phyloP scores from a whole-genome alignment of 176 grass and related monocot genomes.

The Zizania latifolia region DNA sequence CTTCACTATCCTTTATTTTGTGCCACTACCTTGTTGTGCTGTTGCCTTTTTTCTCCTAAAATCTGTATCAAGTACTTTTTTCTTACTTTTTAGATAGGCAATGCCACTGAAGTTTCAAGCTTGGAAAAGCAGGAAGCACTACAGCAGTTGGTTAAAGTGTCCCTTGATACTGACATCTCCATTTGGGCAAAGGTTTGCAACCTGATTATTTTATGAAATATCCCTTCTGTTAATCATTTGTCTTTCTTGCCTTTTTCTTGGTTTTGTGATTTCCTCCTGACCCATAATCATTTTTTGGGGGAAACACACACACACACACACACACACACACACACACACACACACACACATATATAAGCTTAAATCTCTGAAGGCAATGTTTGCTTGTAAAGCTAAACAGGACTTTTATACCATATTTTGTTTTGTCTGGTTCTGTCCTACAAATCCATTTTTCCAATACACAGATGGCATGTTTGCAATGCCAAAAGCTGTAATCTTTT shows the following conservation, averaged over 20 bases:
- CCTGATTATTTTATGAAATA: constrained; percentile 10
- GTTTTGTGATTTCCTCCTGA: not conserved
- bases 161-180: constrained; percentile 55
- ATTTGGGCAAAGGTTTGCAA: constrained; percentile 89
- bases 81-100: constrained; percentile 56
- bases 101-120: constrained; percentile 59
- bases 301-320: too few relatives aligned
- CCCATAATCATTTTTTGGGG: too few relatives aligned
- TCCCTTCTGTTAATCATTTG: not conserved
- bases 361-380: too few relatives aligned
- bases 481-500: not conserved
- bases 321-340: too few relatives aligned
- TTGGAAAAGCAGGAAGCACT: constrained; percentile 66
- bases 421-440: not conserved
- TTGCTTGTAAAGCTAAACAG: not conserved
- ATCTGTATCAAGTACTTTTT: constrained; percentile 1
- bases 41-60: constrained; percentile 16
- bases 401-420: not conserved
- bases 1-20: not conserved
- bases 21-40: not conserved
- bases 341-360: too few relatives aligned
- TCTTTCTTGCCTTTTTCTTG: not conserved
- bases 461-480: not conserved
- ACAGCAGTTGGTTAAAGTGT: constrained; percentile 82
- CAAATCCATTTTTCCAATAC: not conserved